phyloP scores from a whole-genome alignment of 2,329 filamentous ascomycete genomes.

The Canariomyces notabilis region DNA sequence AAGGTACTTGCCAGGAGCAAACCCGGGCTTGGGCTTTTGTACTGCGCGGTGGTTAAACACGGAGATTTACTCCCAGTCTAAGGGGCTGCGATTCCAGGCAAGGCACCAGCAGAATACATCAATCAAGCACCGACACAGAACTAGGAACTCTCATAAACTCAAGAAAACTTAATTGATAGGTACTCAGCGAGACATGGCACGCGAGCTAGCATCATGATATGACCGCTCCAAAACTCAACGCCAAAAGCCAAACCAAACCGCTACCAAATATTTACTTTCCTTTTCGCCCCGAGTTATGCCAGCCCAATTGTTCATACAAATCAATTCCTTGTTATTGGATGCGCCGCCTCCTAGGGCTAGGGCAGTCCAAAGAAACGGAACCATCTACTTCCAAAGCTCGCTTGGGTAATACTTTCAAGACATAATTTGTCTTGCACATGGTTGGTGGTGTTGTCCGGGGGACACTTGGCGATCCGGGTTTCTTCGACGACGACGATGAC shows the following conservation, averaged over 20 bases:
- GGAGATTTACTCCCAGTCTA: no score
- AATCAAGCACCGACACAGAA: no score
- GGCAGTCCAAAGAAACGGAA: neutral
- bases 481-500: constrained; percentile 16
- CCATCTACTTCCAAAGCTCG: constrained; percentile 10
- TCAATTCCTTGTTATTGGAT: constrained; percentile 9
- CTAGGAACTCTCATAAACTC: no score
- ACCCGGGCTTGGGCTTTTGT: no score
- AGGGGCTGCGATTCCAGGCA: no score
- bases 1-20: no score
- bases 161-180: constrained; percentile 7
- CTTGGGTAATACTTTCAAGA: constrained; percentile 23
- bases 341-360: constrained; percentile 2
- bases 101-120: no score
- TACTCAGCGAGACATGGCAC: constrained; percentile 4
- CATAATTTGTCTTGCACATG: constrained; percentile 10
- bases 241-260: neutral
- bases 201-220: neutral
- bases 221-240: constrained; percentile 6
- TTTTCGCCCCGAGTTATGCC: constrained; percentile 11
- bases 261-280: neutral
- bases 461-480: constrained; percentile 21
- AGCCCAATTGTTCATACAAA: constrained; percentile 11
- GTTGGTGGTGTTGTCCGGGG: constrained; percentile 18
- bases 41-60: no score